Conservation (phyloP, 352 stramenopile species). For the Phytopythium ostracodes region DNA sequence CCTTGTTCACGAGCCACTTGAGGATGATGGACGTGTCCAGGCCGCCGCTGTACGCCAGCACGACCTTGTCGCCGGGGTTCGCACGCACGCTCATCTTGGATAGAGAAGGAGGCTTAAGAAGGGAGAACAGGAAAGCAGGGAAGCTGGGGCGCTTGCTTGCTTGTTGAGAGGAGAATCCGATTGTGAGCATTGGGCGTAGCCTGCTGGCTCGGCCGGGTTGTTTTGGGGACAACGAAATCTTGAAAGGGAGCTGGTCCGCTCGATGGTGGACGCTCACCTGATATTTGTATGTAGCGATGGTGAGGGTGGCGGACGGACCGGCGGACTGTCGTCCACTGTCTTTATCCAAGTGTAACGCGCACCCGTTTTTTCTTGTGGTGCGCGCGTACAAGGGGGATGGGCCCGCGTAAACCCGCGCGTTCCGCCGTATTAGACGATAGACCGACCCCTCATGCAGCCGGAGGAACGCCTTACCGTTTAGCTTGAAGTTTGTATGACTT, state of each 20-base stretch:
- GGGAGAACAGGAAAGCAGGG: neutral
- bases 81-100: constrained; percentile 68
- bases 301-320: neutral
- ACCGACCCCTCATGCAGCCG: no score
- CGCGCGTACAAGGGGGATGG: neutral
- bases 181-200: constrained; percentile 26
- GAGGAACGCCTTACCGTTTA: neutral
- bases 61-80: constrained; percentile 86
- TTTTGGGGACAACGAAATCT: no score
- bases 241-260: neutral
- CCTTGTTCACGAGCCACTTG: constrained; percentile 98
- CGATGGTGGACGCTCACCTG: neutral
- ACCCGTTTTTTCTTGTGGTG: constrained; percentile 1
- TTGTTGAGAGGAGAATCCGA: constrained; percentile 27
- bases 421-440: constrained; percentile 9
- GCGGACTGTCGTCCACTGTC: neutral
- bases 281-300: constrained; percentile 2
- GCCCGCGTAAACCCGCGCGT: constrained; percentile 2
- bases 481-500: neutral
- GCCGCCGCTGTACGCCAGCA: constrained; percentile 96
- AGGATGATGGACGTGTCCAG: constrained; percentile 99
- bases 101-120: neutral
- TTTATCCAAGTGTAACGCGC: neutral
- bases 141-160: constrained; percentile 16
- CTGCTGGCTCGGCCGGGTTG: no score